Evolutionary conservation across 352 stramenopile species (phyloP).

Genomic region (Pythium aphanidermatum): DNA sequence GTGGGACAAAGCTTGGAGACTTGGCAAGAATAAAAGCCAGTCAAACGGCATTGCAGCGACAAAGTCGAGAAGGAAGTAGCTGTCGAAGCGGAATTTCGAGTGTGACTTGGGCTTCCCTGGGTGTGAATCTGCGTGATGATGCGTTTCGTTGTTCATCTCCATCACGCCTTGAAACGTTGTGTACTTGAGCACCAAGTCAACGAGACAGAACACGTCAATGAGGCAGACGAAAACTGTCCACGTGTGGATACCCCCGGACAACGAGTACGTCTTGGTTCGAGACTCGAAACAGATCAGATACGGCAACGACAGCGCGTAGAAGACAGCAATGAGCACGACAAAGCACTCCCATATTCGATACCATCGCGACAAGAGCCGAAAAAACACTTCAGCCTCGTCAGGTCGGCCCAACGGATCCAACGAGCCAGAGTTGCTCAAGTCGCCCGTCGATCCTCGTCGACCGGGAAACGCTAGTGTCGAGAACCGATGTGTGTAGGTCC

Average conservation of each 20-base stretch:
- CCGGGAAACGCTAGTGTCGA: neutral
- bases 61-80: slow-evolving; percentile 22
- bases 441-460: neutral
- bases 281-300: slow-evolving; percentile 58
- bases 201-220: slow-evolving; percentile 46
- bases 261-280: slow-evolving; percentile 19
- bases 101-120: neutral
- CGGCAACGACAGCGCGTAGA: slow-evolving; percentile 53
- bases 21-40: slow-evolving; percentile 39
- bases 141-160: slow-evolving; percentile 16
- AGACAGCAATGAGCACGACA: slow-evolving; percentile 38
- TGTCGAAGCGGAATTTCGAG: neutral
- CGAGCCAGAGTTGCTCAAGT: neutral
- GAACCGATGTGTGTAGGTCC: neutral
- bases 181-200: slow-evolving; percentile 47
- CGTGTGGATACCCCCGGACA: slow-evolving; percentile 7
- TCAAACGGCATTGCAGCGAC: slow-evolving; percentile 39
- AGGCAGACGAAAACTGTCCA: slow-evolving; percentile 34
- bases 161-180: slow-evolving; percentile 47
- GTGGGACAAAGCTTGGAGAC: slow-evolving; percentile 15
- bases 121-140: neutral
- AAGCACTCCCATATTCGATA: slow-evolving; percentile 55
- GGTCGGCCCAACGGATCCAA: neutral
- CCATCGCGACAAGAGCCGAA: slow-evolving; percentile 36
- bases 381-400: slow-evolving; percentile 39